Evolutionary conservation across 2,329 filamentous ascomycete species (phyloP), one percentile per base, ranked within the genome.

Genomic region (Cladosporium sp.): DNA sequence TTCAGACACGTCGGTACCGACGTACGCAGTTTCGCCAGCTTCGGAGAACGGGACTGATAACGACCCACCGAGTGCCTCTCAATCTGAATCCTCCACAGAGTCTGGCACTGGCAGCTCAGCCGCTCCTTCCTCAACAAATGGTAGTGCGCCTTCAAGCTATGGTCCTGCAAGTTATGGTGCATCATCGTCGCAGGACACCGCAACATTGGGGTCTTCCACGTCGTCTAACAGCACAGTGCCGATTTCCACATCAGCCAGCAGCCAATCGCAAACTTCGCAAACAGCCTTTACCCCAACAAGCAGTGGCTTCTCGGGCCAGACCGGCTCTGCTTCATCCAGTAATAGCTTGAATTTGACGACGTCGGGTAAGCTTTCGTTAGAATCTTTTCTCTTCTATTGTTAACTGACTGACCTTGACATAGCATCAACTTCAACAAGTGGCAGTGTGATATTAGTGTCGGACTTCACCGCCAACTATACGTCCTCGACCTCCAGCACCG

Each of bases 271-370:
- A n/a, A 44, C 56, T 7, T 59, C 35, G 5, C 21, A 33, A 35
- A 37, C 46, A n/a, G 16, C 18, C 18, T n/a, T 57, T 14, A 16
- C 40, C 6, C 23, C 33, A 35, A 31, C 52, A 33, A 18, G 40
- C 37, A 57, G 50, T 29, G 53, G 37, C 10, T 64, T 23, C 28
- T 57, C 35, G 5, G 52, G 26, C 18, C 53, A 49, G 52, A 62
- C 59, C 18, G 46, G 29, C 14, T 26, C 59, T n/a, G 23, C 50
- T 18, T 63, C 61, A 18, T 56, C 61, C 12, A 63, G 50, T 18
- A 63, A 56, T 10, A 44, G 61, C 18, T 56, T 58, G 7, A 73
- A 71, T 63, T 35, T 70, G 29, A 73, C 71, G 8, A 71, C 71
- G 12, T 74, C 71, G 50, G 68, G 72, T 74, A 69, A 60, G 68